Evolutionary conservation across 768 basidiomycete species (phyloP), one percentile per base, ranked within the genome.

Genomic region (Naematelia encephala): DNA sequence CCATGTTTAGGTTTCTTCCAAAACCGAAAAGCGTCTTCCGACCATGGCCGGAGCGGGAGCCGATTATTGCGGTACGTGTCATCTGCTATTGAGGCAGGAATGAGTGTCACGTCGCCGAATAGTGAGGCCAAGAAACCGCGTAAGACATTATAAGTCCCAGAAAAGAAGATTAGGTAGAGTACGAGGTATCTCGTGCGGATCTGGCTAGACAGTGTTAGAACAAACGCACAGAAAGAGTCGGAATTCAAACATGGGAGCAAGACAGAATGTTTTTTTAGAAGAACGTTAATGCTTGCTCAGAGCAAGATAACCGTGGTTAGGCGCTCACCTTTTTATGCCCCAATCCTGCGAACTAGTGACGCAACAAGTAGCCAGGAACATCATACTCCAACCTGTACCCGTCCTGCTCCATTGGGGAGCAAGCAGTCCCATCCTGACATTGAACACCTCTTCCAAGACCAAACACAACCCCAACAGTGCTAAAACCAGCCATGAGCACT

Each of bases 351-450:
- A 67, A 2, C 54, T 60, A 16, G 60, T 29, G 23, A 49, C 23
- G 13, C 58, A 57, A 29, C 57, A 65, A 68, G 51, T 29, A 68
- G 34, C 34, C 16, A 39, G 34, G 68, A 70, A 70, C 56, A 73
- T 70, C 26, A 68, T 62, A 11, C 68, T 73, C 29, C 62, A 70
- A 5, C 71, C 71, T 5, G 30, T 61, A 10, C 71, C 71, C 5
- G 51, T 62, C 22, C 71, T 22, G 45, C 49, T 54, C 68, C 69
- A 70, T 28, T 73, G 71, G 0, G 71, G 71, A 2, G 66, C 66
- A 21, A 73, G 66, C 14, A 63, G 57, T 0, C 71, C 71, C 30
- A 73, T 56, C 8, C 71, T 56, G 13, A 70, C 57, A 50, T 73
- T 73, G 14, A 68, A 46, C 5, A 59, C 12, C 55, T 73, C 71